Evolutionary conservation across 1,139 yeast species (phyloP).

Genomic region (Wickerhamomyces sp.): DNA sequence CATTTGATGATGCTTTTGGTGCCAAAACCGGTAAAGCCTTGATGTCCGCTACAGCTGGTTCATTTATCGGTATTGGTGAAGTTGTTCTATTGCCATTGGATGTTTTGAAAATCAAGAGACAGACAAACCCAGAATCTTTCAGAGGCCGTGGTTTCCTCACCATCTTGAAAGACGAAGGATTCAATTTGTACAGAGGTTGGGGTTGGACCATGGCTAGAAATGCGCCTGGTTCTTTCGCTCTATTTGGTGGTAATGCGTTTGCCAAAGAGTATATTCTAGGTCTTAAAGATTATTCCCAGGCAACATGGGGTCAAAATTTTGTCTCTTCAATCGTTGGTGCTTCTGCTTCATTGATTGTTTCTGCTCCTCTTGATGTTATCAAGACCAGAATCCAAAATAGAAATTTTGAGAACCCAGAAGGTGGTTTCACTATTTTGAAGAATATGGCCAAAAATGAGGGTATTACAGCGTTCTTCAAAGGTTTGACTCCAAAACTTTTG

Average conservation of each 20-base stretch:
- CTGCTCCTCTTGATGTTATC: slow-evolving; percentile 97
- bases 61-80: slow-evolving; percentile 96
- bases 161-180: slow-evolving; percentile 86
- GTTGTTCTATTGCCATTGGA: slow-evolving; percentile 92
- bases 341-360: slow-evolving; percentile 90
- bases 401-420: slow-evolving; percentile 92
- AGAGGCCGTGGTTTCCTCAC: slow-evolving; percentile 93
- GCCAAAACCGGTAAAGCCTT: slow-evolving; percentile 94
- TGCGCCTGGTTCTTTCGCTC: slow-evolving; percentile 97
- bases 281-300: slow-evolving; percentile 76
- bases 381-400: slow-evolving; percentile 97
- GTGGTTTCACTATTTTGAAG: slow-evolving; percentile 87
- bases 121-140: slow-evolving; percentile 97
- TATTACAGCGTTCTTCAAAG: slow-evolving; percentile 87
- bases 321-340: slow-evolving; percentile 98
- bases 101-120: slow-evolving; percentile 95
- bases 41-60: slow-evolving; percentile 96
- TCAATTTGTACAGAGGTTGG: slow-evolving; percentile 95
- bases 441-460: slow-evolving; percentile 93
- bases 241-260: slow-evolving; percentile 97
- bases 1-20: slow-evolving; percentile 77
- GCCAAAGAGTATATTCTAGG: slow-evolving; percentile 95
- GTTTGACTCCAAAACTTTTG: slow-evolving; percentile 90
- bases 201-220: slow-evolving; percentile 99
- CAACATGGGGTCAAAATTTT: slow-evolving; percentile 94